Percentiles rank a stretch among this genome's conserved stretches.
These are phyloP conservation scores for Solanum okadae DNA, from an alignment of 257 asterid species.

Conservation along the genomic window DNA sequence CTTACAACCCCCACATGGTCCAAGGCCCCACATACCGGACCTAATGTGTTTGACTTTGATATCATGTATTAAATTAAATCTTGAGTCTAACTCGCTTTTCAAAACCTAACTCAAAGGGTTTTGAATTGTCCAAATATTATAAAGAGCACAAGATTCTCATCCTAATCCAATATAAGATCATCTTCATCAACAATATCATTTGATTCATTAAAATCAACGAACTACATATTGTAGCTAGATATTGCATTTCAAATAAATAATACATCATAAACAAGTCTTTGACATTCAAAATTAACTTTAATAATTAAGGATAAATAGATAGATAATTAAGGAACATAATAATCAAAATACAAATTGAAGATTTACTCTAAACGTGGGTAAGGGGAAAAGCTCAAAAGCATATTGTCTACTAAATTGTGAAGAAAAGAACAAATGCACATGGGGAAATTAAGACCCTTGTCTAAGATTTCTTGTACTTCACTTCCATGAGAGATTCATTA, in stretches of 20 bases:
- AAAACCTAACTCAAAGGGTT: too few relatives aligned
- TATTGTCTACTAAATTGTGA: background rate
- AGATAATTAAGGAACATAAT: background rate
- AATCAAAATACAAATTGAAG: background rate
- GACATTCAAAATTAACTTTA: background rate
- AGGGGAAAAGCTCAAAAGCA: background rate
- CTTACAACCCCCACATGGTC: background rate
- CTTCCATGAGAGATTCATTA: background rate
- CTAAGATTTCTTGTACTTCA: background rate
- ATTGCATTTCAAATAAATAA: background rate
- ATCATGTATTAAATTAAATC: too few relatives aligned
- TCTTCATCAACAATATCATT: background rate
- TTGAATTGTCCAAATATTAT: too few relatives aligned
- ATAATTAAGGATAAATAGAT: background rate
- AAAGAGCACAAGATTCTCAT: too few relatives aligned
- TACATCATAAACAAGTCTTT: background rate
- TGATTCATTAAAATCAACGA: background rate
- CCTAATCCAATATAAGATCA: too few relatives aligned
- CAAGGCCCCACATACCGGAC: background rate
- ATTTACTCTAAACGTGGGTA: background rate
- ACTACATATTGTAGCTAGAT: background rate
- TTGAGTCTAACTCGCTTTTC: background rate
- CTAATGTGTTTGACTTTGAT: too few relatives aligned
- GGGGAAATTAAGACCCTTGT: background rate
- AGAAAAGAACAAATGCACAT: background rate